Base-by-base conservation (phyloP, 805 yeast species). In the Lipomyces yamanashiensis region DNA sequence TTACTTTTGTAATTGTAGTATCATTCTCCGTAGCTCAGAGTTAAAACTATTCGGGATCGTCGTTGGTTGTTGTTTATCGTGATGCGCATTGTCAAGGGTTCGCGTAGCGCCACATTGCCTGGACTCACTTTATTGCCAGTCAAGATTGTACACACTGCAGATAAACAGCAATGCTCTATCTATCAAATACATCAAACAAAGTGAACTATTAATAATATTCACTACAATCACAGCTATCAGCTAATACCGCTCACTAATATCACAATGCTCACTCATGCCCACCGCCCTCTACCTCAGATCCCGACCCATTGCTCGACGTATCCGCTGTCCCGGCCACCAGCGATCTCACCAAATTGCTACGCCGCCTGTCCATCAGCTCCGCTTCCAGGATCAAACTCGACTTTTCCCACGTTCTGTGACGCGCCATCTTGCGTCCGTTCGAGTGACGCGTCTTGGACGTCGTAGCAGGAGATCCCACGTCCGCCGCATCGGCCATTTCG, bases 361-460 rank as follows among this genome's bases (percentile, higher is more conserved):
- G 53, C 17, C 71, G 63, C 21, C 71, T 52, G 45, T 62, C 66
- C 70, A 68, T 66, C 51, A 68, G 45, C 48, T 69, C 69, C 21
- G 50, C 58, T 49, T 68, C 71, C 36, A n/a, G 40, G 7, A 68
- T 53, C 44, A 63, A 36, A 9, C 63, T 40, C 23, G 56, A 36
- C 40, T 45, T 33, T n/a, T 63, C 67, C 70, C 68, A 61, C 40
- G 61, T 49, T 13, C 49, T 51, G 13, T 50, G 63, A 19, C 67
- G 67, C 47, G 50, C 57, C 28, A 47, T 28, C 50, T 49, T 56
- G 36, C 67, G 41, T 37, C 54, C 44, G 28, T 28, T 28, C 28
- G 5, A 28, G 5, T 28, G 28, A 10, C 43, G 56, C 48, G 45
- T 36, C 28, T 19, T 28, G 28, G 5, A 28, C 5, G 28, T 28